Conservation (phyloP, 1,284 basidiomycete species). For the Pyrrhoderma lamaoense region DNA sequence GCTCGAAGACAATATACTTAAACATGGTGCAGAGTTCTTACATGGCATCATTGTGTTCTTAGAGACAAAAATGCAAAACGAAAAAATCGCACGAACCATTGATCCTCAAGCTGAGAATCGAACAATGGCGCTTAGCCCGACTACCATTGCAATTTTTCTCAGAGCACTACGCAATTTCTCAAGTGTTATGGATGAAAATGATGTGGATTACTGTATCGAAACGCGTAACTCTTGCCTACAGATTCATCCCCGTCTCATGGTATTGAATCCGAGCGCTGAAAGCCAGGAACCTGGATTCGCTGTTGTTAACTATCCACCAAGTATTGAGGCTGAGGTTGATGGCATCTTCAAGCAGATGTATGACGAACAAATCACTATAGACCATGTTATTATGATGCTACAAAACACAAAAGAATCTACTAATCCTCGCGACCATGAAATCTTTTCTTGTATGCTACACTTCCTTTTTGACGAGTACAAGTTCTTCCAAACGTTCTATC, state of each 20-base stretch:
- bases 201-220: slow-evolving; percentile 86
- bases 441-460: slow-evolving; percentile 98
- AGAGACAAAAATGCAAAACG: slow-evolving; percentile 86
- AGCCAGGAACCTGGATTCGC: slow-evolving; percentile 81
- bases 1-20: slow-evolving; percentile 81
- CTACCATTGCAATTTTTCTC: slow-evolving; percentile 88
- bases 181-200: slow-evolving; percentile 60
- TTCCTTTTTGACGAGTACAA: slow-evolving; percentile 99
- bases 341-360: slow-evolving; percentile 98
- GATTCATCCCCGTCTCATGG: slow-evolving; percentile 95
- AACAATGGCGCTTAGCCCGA: slow-evolving; percentile 77
- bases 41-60: slow-evolving; percentile 83
- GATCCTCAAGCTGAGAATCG: slow-evolving; percentile 73
- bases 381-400: slow-evolving; percentile 86
- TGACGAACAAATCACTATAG: slow-evolving; percentile 87
- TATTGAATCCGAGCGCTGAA: slow-evolving; percentile 83
- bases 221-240: slow-evolving; percentile 92
- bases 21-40: slow-evolving; percentile 81
- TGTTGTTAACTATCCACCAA: slow-evolving; percentile 82
- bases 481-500: slow-evolving; percentile 96
- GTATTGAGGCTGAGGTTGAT: slow-evolving; percentile 92
- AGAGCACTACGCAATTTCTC: slow-evolving; percentile 76
- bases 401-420: slow-evolving; percentile 80
- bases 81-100: slow-evolving; percentile 71
- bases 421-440: slow-evolving; percentile 84